Conservation (phyloP, 2,329 filamentous ascomycete species). For the Trichoderma sp. region DNA sequence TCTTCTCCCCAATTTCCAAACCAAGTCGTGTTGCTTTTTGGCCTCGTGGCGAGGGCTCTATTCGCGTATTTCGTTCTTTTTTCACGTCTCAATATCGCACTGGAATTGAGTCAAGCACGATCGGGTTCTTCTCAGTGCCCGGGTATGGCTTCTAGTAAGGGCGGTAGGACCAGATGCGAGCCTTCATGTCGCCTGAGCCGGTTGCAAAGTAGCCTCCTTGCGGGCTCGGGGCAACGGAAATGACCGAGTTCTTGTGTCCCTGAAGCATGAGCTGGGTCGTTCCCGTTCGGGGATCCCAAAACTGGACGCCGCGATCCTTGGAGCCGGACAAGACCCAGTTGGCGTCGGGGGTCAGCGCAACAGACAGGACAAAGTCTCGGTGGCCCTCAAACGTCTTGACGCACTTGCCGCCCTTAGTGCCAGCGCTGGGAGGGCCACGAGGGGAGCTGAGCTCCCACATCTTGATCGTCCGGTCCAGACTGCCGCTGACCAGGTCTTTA, state of each 20-base stretch:
- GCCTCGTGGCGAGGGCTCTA: neutral
- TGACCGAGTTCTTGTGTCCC: slow-evolving; percentile 98
- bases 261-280: slow-evolving; percentile 97
- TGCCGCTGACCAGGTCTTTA: slow-evolving; percentile 88
- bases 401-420: slow-evolving; percentile 83
- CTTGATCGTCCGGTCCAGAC: slow-evolving; percentile 97
- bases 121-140: neutral
- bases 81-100: neutral
- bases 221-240: slow-evolving; percentile 93
- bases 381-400: slow-evolving; percentile 97
- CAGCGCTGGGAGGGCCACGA: slow-evolving; percentile 63
- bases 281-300: slow-evolving; percentile 95
- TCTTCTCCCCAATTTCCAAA: neutral
- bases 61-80: neutral
- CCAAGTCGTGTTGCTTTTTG: neutral
- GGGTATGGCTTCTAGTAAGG: slow-evolving; percentile 36
- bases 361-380: slow-evolving; percentile 94
- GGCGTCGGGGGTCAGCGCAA: slow-evolving; percentile 90
- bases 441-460: slow-evolving; percentile 92
- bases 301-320: slow-evolving; percentile 95
- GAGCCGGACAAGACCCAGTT: slow-evolving; percentile 96
- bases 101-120: neutral
- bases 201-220: slow-evolving; percentile 88
- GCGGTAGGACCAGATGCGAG: slow-evolving; percentile 90
- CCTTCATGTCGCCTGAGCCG: slow-evolving; percentile 95